Base-by-base conservation (phyloP, 1,139 yeast genomes). In the Yamadazyma dendronema region DNA sequence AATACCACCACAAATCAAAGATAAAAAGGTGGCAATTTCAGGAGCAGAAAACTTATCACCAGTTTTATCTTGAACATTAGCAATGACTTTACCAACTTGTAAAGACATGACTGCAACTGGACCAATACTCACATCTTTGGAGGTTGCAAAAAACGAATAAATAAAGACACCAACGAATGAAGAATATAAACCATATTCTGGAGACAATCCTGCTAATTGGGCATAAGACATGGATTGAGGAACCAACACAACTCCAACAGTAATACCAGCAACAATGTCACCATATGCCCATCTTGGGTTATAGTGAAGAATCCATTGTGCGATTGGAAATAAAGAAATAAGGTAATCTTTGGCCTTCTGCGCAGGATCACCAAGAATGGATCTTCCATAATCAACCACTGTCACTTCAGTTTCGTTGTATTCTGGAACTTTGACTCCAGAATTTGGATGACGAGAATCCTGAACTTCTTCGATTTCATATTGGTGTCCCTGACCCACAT, bases 211-310 rank as follows among this genome's bases (percentile, higher is more conserved):
- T 3, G 97, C 97, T 44, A 90, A 68, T 54, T 78, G 81, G 8
- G 97, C 97, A 57, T 90, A 90, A 0, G 96, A 88, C 97, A 90
- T 89, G 7, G 94, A 82, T 62, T 90, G 97, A 3, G 97, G 97
- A 22, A 90, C 96, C 50, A 89, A 74, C 14, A 90, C 97, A 46
- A 86, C 81, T 31, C 97, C 97, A 11, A 89, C 96, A 3, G 97
- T 86, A 42, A 90, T 73, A 56, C 97, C 97, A 2, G 97, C 96
- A 43, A 89, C 81, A 44, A 89, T 61, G 61, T 90, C 97, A 33
- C 90, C 79, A 43, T 79, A 77, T 15, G 84, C 67, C 97, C 97
- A 90, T 32, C 73, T 72, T 12, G 70, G 54, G 54, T 90, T 90
- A 62, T 89, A 90, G 54, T 88, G 86, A 44, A 84, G 76, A 38